These are phyloP conservation scores for Saprolegnia parasitica DNA, from an alignment of 352 stramenopile species.

Conservation along the genomic window DNA sequence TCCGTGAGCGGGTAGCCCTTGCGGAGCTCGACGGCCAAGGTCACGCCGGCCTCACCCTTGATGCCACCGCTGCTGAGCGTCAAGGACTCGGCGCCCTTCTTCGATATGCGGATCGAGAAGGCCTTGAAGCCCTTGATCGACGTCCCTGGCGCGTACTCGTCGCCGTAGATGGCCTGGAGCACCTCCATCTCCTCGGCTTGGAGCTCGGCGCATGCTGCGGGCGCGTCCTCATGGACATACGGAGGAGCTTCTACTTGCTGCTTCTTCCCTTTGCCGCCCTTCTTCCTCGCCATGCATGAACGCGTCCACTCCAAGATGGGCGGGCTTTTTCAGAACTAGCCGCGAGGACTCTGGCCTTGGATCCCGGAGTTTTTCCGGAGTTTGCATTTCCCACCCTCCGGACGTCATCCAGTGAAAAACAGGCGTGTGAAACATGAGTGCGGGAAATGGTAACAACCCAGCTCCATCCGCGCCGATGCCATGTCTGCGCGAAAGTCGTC, in stretches of 20 bases:
- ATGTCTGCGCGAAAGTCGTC: no score
- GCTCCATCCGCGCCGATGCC: no score
- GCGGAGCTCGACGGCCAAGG: conserved; percentile 70
- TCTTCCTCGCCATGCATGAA: conserved; percentile 52
- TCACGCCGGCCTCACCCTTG: conserved; percentile 48
- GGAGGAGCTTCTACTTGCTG: conserved; percentile 30
- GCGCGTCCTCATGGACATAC: conserved; percentile 26
- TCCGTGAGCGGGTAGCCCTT: conserved; percentile 61
- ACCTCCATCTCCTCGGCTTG: conserved; percentile 79
- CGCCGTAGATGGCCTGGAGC: conserved; percentile 76
- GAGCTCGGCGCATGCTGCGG: conserved; percentile 51
- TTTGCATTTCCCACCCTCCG: no score
- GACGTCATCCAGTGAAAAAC: no score
- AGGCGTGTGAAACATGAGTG: no score
- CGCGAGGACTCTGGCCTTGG: background rate
- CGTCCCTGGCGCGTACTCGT: conserved; percentile 37
- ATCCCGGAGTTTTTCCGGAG: background rate
- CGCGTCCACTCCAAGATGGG: conserved; percentile 12
- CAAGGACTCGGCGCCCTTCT: conserved; percentile 41
- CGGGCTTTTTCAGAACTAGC: background rate
- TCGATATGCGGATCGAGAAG: conserved; percentile 62
- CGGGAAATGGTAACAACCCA: no score
- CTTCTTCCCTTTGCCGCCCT: conserved; percentile 57
- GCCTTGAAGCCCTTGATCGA: conserved; percentile 62
- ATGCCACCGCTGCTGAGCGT: conserved; percentile 30